Evolutionary conservation across 192 early-diverging fungal genomes (phyloP), one percentile per base, ranked within the genome.

Genomic region (Rhizophlyctis rosea): DNA sequence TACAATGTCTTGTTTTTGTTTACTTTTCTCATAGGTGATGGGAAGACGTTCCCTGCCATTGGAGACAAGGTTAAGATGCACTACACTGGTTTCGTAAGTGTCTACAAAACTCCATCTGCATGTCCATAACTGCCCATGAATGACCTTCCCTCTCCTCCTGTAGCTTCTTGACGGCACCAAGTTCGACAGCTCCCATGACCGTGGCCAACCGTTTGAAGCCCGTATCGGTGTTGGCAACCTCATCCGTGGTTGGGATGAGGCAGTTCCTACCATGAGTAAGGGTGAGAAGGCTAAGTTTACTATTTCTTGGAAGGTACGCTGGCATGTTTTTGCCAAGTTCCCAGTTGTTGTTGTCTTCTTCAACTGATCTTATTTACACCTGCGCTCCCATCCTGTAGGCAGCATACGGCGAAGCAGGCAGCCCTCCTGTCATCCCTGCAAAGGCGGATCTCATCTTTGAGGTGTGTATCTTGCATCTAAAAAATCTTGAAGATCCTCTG

Each of bases 151-250:
- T 9, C n/a, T 21, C 30, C 53, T 11, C 18, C 0, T 61, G 24
- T 50, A 74, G 70, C 57, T 75, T 24, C 36, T 64, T 21, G 70
- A 72, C 54, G 92, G 91, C 57, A 74, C 56, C 24, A 80, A 87
- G 72, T 98, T 98, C 60, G 95, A 98, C 72, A 92, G 91, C 53
- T 92, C 92, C 35, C 72, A 77, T 55, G 81, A 94, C 69, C 91
- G 93, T 64, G 74, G 79, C 30, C 56, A 87, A 62, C 92, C 95
- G 33, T 96, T 98, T 67, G 71, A 73, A 28, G 90, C 87, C 76
- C 70, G 72, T 47, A 96, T 98, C 61, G 95, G 95, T 62, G 87
- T 92, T 31, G 91, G 91, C 3, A 91, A 84, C 61, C 91, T 98
- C 57, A 98, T 98, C 74, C 73, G 77, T 51, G 90, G 86, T 18